Conservation (phyloP, 2,329 filamentous ascomycete genomes). For the Hirsutella rhossiliensis region DNA sequence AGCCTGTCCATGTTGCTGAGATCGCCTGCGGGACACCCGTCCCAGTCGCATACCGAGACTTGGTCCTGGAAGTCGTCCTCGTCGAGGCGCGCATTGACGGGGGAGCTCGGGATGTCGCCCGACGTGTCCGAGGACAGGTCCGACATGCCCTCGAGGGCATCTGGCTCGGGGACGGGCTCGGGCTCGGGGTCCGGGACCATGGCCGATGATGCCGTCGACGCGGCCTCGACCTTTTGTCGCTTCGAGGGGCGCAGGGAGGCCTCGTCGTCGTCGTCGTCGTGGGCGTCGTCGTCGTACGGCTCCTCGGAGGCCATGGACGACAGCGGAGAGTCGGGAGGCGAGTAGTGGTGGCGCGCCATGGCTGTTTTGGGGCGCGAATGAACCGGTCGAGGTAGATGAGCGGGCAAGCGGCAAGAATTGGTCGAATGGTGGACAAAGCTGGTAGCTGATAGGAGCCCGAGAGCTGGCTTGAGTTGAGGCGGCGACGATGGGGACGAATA, state of each 20-base stretch:
- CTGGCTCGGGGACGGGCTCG: constrained; percentile 33
- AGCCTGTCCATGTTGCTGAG: constrained; percentile 70
- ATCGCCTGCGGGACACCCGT: constrained; percentile 59
- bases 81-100: constrained; percentile 52
- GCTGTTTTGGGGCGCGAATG: too few species aligned
- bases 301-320: constrained; percentile 35
- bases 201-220: constrained; percentile 33
- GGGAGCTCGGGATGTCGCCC: constrained; percentile 67
- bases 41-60: constrained; percentile 68
- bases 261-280: constrained; percentile 28
- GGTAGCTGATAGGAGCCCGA: too few species aligned
- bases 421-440: too few species aligned
- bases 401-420: too few species aligned
- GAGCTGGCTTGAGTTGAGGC: too few species aligned
- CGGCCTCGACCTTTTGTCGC: constrained; percentile 32
- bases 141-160: constrained; percentile 45
- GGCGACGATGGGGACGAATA: too few species aligned
- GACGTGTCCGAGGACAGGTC: constrained; percentile 87
- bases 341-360: constrained; percentile 11
- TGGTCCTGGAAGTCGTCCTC: constrained; percentile 69
- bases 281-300: constrained; percentile 32
- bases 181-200: constrained; percentile 28
- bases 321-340: constrained; percentile 32
- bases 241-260: constrained; percentile 30
- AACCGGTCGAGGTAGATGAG: too few species aligned